A percentile compares a stretch with the other conserved stretches of the same genome.
Conservation (phyloP, 2,329 filamentous ascomycete genomes). For the Colletotrichum siamense region DNA sequence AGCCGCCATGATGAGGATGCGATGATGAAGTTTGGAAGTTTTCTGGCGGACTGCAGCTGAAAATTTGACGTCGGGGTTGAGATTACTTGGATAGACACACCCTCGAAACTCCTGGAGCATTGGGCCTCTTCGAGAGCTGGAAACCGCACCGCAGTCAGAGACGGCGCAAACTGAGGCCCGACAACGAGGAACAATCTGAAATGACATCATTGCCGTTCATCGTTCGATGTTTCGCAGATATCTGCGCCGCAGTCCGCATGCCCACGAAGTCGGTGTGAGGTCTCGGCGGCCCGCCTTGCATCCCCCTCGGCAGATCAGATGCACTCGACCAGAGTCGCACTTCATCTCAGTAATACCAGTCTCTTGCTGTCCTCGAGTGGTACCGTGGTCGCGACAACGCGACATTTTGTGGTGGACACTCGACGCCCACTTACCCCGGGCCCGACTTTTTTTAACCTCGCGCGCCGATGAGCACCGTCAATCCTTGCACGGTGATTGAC, state of each 20-base stretch:
- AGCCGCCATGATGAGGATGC: background rate
- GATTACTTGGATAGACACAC: background rate
- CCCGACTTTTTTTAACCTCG: conserved; percentile 19
- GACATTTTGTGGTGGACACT: conserved; percentile 19
- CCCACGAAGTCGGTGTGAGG: background rate
- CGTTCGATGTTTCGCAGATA: background rate
- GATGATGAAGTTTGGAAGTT: background rate
- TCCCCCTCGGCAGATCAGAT: background rate
- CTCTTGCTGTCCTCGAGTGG: background rate
- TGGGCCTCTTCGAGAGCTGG: background rate
- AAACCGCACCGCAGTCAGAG: background rate
- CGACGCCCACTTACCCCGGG: conserved; percentile 17
- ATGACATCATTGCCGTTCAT: conserved; percentile 22
- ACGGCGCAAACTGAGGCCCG: background rate
- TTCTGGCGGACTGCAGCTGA: background rate
- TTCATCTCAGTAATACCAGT: background rate
- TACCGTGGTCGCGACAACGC: conserved; percentile 4
- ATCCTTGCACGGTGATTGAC: conserved; percentile 13
- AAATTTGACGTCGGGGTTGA: background rate
- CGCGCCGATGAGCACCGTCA: conserved; percentile 20
- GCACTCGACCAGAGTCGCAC: background rate
- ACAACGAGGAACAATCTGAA: background rate
- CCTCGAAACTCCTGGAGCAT: background rate
- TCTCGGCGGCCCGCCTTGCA: background rate
- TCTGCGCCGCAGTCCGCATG: background rate